Conservation (phyloP, 1,284 basidiomycete species). For the Rhodotorula glutinis region DNA sequence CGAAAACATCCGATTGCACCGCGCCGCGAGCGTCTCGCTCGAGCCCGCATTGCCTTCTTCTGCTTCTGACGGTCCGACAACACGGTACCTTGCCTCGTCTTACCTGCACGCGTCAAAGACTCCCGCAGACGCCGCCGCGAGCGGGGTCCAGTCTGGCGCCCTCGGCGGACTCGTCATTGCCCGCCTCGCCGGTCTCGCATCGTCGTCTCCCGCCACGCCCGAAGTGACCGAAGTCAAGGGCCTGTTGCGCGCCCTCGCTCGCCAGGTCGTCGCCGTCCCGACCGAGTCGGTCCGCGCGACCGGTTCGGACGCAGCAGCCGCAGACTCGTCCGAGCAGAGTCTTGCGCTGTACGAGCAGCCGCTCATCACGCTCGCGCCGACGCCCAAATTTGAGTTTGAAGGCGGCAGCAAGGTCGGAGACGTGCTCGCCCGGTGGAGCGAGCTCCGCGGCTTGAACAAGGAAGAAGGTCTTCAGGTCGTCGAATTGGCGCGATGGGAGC, state of each 20-base stretch:
- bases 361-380: constrained; percentile 65
- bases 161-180: constrained; percentile 68
- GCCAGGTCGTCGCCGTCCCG: constrained; percentile 82
- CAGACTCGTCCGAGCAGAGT: constrained; percentile 56
- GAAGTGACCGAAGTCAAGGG: constrained; percentile 55
- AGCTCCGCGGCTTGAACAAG: constrained; percentile 55
- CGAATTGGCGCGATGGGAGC: constrained; percentile 50
- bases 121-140: constrained; percentile 49
- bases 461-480: constrained; percentile 45
- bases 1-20: constrained; percentile 77
- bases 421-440: constrained; percentile 67
- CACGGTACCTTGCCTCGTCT: constrained; percentile 59
- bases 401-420: constrained; percentile 60
- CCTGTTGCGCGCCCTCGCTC: constrained; percentile 72
- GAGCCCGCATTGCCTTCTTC: constrained; percentile 56
- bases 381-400: constrained; percentile 41
- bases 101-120: constrained; percentile 68
- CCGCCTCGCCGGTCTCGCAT: constrained; percentile 40
- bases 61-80: constrained; percentile 50
- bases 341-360: constrained; percentile 70
- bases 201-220: not conserved
- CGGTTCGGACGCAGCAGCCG: not conserved
- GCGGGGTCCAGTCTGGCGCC: constrained; percentile 57
- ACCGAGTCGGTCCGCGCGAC: constrained; percentile 59
- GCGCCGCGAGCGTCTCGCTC: constrained; percentile 69